Conservation (phyloP, 768 basidiomycete genomes). For the Hygrophorus russula region DNA sequence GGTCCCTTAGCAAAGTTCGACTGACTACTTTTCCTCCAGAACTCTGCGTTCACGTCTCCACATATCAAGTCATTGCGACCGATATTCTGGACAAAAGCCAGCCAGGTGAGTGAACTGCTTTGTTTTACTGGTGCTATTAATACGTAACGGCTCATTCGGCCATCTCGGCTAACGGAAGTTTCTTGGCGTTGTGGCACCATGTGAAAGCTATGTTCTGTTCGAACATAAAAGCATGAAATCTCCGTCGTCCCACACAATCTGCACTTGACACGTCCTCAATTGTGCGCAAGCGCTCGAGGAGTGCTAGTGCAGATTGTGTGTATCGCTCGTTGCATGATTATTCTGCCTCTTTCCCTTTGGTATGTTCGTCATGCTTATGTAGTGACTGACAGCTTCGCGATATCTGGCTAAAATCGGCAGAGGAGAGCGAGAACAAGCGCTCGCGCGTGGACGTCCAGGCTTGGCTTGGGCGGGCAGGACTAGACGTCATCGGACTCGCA, state of each 20-base stretch:
- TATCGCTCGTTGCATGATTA: not conserved
- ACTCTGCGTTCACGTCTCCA: conserved; percentile 38
- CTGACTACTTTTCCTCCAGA: conserved; percentile 16
- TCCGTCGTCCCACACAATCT: not conserved
- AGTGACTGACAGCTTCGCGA: conserved; percentile 33
- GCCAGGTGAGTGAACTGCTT: conserved; percentile 24
- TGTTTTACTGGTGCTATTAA: not conserved
- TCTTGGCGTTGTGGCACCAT: no score
- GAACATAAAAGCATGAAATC: no score
- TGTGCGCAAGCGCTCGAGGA: no score
- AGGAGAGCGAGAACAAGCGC: conserved; percentile 8
- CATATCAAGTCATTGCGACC: conserved; percentile 40
- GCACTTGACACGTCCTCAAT: no score
- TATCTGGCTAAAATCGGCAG: conserved; percentile 24
- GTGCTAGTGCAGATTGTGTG: no score
- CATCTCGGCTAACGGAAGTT: no score
- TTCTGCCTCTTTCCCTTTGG: not conserved
- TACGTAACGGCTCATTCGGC: no score
- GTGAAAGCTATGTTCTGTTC: no score
- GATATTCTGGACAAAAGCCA: conserved; percentile 49
- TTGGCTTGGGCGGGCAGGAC: conserved; percentile 47
- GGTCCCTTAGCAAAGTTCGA: not conserved
- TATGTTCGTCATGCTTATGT: not conserved
- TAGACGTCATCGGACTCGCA: conserved; percentile 60
- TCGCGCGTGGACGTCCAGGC: conserved; percentile 37